Evolutionary conservation across 1,139 yeast species (phyloP), one percentile per base, ranked within the genome.

Genomic region (Sugiyamaella xylanicola): DNA sequence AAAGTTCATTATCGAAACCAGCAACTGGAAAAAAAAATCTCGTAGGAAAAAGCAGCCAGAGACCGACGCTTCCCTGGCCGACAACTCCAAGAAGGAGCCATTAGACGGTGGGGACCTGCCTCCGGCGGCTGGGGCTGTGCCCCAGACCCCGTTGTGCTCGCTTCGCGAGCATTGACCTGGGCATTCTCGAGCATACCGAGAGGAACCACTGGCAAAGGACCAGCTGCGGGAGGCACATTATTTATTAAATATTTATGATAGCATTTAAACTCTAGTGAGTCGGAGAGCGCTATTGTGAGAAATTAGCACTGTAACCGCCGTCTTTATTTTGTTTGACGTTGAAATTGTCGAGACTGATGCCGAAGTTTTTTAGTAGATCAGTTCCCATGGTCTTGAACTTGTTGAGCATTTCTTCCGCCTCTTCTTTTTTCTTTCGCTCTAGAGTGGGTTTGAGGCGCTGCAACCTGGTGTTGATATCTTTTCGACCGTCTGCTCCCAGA

Each of bases 361-460:
- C 72, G 57, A 68, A 68, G 51, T 68, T 68, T 35, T 58, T 56
- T 21, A 68, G 59, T 4, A 68, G 42, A 2, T 67, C 65, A 48
- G 66, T 68, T 32, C 72, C 72, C 39, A 68, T 58, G 40, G 67
- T 70, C 47, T 68, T 68, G 37, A 68, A 56, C 48, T 68, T 66
- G 8, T 68, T 67, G 11, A 68, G 20, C 64, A 66, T 59, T 52
- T 68, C 65, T 25, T 65, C 62, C 4, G 69, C 66, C 53, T 68
- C 71, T 9, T 49, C 50, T 36, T 67, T 55, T 45, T 67, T 69
- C 15, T 62, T 62, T 5, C 52, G 54, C 43, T 61, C 61, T 16
- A 66, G 42, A n/a, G 57, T 42, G 1, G 68, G 67, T 21, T 59
- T 58, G 19, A 65, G 27, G 35, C 48, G 39, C 9, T 44, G 47